Base-by-base conservation (phyloP, 371 early-diverging fungal genomes). In the Lichtheimia hyalospora region DNA sequence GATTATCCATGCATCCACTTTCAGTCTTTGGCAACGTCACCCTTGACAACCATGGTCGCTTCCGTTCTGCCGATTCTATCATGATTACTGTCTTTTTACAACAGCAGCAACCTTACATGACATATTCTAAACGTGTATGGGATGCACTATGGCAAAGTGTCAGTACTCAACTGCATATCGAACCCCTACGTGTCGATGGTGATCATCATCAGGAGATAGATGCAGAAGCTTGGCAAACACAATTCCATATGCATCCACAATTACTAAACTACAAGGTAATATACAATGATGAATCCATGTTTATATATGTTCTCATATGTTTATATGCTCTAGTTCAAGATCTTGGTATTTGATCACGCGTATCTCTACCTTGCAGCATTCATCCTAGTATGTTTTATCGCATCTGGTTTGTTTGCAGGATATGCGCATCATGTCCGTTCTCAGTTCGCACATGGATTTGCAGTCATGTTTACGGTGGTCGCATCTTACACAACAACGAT, bases 391-490 rank as follows among this genome's bases (percentile, higher is more conserved):
- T 85, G 84, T 61, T 67, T 85, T n/a, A 78, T 86, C 63, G 84
- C 89, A 7, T 85, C 87, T 3, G 64, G 80, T 13, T 78, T 81
- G 4, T 70, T 89, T 43, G 8, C 34, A 8, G 84, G 83, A 14
- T 68, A 79, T 23, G 81, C 87, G 10, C 84, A 85, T 68, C 71
- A 85, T 28, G 84, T 92, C 40, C 89, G 88, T 61, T 89, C 89
- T 43, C 89, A 87, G 57, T 84, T 85, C 62, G 88, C 86, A 12
- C 70, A 90, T 5, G 88, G 87, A 0, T 69, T 87, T 34, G 83
- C 86, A 7, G 86, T 87, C 4, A 79, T 90, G 2, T 73, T 70
- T 66, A 58, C 70, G 49, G 49, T 69, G 7, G n/a, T 64, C 21
- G 65, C 71, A 2, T 67, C 66, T 42, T 68, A 61, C 54, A 71